phyloP scores from a whole-genome alignment of 352 stramenopile species.

The Phytopythium montanum region DNA sequence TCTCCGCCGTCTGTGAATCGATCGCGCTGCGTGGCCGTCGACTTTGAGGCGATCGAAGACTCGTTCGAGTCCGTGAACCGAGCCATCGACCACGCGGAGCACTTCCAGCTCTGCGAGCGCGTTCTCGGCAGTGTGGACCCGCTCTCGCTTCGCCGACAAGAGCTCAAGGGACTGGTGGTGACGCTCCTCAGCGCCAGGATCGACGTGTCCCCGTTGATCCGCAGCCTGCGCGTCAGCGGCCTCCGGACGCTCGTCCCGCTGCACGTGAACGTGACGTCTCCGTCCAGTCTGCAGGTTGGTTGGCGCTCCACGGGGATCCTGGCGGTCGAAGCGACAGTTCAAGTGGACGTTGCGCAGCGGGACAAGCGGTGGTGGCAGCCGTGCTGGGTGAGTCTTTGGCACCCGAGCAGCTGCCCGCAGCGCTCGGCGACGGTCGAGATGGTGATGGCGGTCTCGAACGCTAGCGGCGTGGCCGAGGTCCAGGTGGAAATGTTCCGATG shows the following conservation, averaged over 20 bases:
- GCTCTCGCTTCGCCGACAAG: not conserved
- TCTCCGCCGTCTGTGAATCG: not conserved
- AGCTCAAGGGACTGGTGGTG: not conserved
- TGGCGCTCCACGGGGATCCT: slow-evolving; percentile 1
- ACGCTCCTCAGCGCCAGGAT: not conserved
- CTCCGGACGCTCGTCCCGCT: slow-evolving; percentile 4
- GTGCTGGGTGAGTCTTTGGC: slow-evolving; percentile 6
- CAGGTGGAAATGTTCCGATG: slow-evolving; percentile 5
- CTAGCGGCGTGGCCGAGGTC: not conserved
- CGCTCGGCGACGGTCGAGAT: not conserved
- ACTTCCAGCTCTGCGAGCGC: slow-evolving; percentile 8
- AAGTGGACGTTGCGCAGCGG: not conserved
- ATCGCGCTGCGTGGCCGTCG: slow-evolving; percentile 3
- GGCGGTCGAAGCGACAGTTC: not conserved
- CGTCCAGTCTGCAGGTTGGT: slow-evolving; percentile 2
- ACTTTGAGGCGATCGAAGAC: not conserved
- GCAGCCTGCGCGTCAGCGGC: not conserved
- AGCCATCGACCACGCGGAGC: slow-evolving; percentile 5
- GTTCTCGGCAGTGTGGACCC: slow-evolving; percentile 4
- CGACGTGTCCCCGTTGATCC: not conserved
- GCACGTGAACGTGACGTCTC: slow-evolving; percentile 5
- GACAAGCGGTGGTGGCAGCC: slow-evolving; percentile 10
- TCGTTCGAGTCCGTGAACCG: slow-evolving; percentile 4
- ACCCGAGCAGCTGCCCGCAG: slow-evolving; percentile 4
- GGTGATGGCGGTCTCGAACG: not conserved